Conservation (phyloP, 176 grass and related monocot genomes). For the Dendrocalamus sinicus region DNA sequence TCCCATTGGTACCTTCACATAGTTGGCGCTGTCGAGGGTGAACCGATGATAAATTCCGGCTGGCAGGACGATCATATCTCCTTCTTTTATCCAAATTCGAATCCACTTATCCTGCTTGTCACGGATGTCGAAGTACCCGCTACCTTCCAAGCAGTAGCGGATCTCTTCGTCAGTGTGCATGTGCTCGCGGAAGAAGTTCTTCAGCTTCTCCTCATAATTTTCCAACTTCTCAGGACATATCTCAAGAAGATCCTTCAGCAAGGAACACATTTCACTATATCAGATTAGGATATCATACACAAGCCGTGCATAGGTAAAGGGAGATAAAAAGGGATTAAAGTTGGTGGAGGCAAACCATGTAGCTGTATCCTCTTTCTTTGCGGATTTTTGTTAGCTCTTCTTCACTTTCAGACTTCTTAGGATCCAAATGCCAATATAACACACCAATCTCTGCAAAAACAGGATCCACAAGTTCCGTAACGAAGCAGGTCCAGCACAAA, state of each 20-base stretch:
- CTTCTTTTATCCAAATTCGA: constrained; percentile 82
- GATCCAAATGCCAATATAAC: constrained; percentile 82
- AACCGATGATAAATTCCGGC: constrained; percentile 93
- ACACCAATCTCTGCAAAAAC: constrained; percentile 78
- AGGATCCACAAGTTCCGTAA: not conserved
- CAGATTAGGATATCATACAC: constrained; percentile 21
- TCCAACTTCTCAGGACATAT: constrained; percentile 83
- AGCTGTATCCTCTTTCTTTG: constrained; percentile 81
- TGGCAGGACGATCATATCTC: constrained; percentile 87
- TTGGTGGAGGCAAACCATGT: constrained; percentile 54
- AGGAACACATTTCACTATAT: constrained; percentile 10
- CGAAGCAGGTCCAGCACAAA: not conserved
- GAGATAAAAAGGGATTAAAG: not conserved
- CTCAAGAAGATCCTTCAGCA: constrained; percentile 73
- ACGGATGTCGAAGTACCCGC: constrained; percentile 83
- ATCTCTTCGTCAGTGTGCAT: constrained; percentile 94
- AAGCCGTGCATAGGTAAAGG: constrained; percentile 1
- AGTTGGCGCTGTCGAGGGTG: constrained; percentile 66
- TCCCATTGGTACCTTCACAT: constrained; percentile 61
- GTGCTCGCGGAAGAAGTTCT: constrained; percentile 84
- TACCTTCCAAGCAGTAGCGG: constrained; percentile 86
- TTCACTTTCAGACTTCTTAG: constrained; percentile 70
- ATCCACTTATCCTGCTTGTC: constrained; percentile 87
- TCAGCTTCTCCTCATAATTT: constrained; percentile 91
- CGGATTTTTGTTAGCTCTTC: constrained; percentile 76